Evolutionary conservation across 1,284 basidiomycete genomes (phyloP).

Genomic region (Trametes hirsuta): DNA sequence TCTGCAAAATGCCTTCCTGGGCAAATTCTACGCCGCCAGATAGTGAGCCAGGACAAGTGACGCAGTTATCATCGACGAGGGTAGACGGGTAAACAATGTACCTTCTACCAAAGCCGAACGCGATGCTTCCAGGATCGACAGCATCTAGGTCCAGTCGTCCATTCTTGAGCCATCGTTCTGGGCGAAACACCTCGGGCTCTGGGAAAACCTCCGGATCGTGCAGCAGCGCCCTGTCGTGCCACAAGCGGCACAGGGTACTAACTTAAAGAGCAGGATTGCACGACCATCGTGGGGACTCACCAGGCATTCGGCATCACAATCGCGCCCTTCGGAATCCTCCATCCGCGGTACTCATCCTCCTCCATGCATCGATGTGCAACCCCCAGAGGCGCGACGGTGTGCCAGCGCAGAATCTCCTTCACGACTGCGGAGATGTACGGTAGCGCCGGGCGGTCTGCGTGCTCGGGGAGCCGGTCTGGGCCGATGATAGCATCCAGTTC

Average conservation of each 20-base stretch:
- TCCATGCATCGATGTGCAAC: slow-evolving; percentile 18
- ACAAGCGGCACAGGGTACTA: no score
- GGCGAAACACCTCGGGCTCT: slow-evolving; percentile 23
- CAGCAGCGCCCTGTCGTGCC: slow-evolving; percentile 13
- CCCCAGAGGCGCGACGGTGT: slow-evolving; percentile 22
- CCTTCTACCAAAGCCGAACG: slow-evolving; percentile 30
- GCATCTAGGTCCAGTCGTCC: slow-evolving; percentile 13
- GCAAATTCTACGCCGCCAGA: slow-evolving; percentile 6
- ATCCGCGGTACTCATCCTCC: slow-evolving; percentile 27
- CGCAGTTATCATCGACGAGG: no score
- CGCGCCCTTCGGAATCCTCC: slow-evolving; percentile 26
- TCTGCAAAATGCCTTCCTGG: slow-evolving; percentile 19
- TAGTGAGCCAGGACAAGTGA: no score
- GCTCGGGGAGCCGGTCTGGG: slow-evolving; percentile 20
- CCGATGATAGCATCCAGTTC: neutral
- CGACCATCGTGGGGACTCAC: slow-evolving; percentile 3
- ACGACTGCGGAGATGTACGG: slow-evolving; percentile 18
- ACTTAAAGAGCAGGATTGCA: neutral
- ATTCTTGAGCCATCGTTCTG: slow-evolving; percentile 24
- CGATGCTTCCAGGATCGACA: slow-evolving; percentile 8
- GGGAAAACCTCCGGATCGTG: slow-evolving; percentile 17
- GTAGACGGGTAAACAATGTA: neutral
- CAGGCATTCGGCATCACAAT: slow-evolving; percentile 25
- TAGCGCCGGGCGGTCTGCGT: slow-evolving; percentile 20
- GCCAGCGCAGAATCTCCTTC: slow-evolving; percentile 27